Conservation (phyloP, 495 filamentous ascomycete species). For the Penicillium verhagenii region DNA sequence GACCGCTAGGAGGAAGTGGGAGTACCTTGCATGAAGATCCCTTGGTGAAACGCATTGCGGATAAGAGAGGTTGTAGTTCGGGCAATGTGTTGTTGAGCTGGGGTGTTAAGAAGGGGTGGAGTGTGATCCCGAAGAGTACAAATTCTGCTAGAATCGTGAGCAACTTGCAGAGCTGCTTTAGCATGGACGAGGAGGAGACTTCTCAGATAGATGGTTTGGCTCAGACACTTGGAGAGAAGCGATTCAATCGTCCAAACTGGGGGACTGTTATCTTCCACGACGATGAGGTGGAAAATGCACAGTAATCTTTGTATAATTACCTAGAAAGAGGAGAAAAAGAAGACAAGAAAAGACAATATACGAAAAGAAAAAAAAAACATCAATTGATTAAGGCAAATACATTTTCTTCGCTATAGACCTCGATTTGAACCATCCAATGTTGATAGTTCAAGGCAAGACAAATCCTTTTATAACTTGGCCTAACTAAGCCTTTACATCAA, state of each 20-base stretch:
- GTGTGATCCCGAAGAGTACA: constrained; percentile 61
- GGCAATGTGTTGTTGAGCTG: constrained; percentile 59
- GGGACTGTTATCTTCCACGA: constrained; percentile 29
- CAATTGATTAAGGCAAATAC: too few species aligned
- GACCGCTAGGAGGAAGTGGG: constrained; percentile 53
- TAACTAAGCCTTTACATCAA: background rate
- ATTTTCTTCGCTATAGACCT: too few species aligned
- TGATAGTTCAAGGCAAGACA: too few species aligned
- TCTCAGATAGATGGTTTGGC: constrained; percentile 47
- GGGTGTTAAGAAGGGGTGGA: constrained; percentile 58
- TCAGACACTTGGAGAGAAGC: constrained; percentile 17
- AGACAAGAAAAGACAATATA: too few species aligned
- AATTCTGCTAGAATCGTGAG: constrained; percentile 44
- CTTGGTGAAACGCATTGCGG: constrained; percentile 50
- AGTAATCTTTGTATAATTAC: constrained; percentile 4
- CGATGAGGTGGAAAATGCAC: constrained; percentile 17
- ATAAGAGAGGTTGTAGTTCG: constrained; percentile 51
- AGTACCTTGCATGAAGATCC: constrained; percentile 55
- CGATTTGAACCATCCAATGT: too few species aligned
- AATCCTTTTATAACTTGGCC: too few species aligned
- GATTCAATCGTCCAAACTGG: constrained; percentile 32
- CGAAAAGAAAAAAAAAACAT: too few species aligned
- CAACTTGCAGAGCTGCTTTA: constrained; percentile 55
- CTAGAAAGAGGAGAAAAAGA: too few species aligned
- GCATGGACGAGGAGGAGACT: constrained; percentile 47